Base-by-base conservation (phyloP, 768 basidiomycete species). In the Pleurotus platypus region DNA sequence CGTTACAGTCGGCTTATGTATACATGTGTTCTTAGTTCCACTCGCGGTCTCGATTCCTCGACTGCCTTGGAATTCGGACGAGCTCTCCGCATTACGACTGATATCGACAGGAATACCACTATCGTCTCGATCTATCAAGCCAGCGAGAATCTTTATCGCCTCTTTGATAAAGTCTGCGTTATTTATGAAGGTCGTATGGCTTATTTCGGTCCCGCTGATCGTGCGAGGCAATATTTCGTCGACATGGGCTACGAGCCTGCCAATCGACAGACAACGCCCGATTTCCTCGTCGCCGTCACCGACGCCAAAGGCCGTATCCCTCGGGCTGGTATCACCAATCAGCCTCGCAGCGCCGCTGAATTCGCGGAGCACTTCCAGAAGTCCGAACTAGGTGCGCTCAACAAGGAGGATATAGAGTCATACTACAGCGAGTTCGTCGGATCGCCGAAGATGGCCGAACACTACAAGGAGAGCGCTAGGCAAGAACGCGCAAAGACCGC, bases 71-170 rank as follows among this genome's bases (percentile, higher is more conserved):
- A 91, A 69, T 90, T 87, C 62, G 80, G 83, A 54, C 84, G 79
- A 51, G 81, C 85, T 0, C 74, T 92, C 39, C 82, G 89, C 1
- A 76, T 85, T 49, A 75, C 80, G 3, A 89, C 88, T 4, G 83
- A 90, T 64, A 75, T 82, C 1, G 69, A 72, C 42, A 67, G 70
- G 20, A 65, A 72, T 49, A 71, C 87, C 0, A 90, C 86, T 0
- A 79, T 94, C 57, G 90, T 89, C 18, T 87, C 90, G 0, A 84
- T 94, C 42, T 92, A 94, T 69, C 92, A 94, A 72, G 90, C 89
- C 8, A 85, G 88, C 50, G 89, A 93, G 67, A 75, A 77, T 2
- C 70, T 89, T 0, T 87, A 82, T 60, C 53, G 80, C 11, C 70
- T 78, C 4, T 94, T 80, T 66, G 75, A 93, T 76, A 89, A 90